Base-by-base conservation (phyloP, 352 stramenopile genomes). In the Pythium volutum region DNA sequence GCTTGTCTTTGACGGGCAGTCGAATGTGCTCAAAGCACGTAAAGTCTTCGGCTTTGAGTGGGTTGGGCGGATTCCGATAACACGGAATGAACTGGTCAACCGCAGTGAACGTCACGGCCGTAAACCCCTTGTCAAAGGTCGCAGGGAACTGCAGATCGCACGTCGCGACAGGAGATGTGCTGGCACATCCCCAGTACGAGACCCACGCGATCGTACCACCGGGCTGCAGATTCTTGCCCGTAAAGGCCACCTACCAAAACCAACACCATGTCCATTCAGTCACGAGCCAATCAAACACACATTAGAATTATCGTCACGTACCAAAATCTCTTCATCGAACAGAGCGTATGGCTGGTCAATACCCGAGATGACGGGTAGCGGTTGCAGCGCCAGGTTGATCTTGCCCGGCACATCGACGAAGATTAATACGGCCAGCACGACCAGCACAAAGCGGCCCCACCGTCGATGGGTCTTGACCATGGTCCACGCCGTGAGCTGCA, bases 21-120 rank as follows among this genome's bases (percentile, higher is more conserved):
- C 76, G 79, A 52, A 92, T 61, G 59, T 77, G 43, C 51, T 86
- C 70, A 55, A 89, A 95, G 54, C 85, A 95, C 29, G 63, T 50
- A 36, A 77, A 92, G 16, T 92, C 79, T 62, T 87, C 79, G 3
- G 72, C 75, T 41, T 91, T 91, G 1, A 92, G 66, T 26, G 79
- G 77, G 47, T 92, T 90, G 14, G 83, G 83, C 10, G 85, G 81
- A 34, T 87, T 77, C 48, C 80, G 83, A 59, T 95, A 95, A 66
- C 85, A 95, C n/a, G 85, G 85, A 26, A 95, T 91, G 55, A 84
- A 95, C 57, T 89, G 85, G 48, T 95, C 85, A 12, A 91, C 70
- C 4, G 81, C 61, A 18, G 66, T 76, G 54, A 95, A 93, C 29
- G 81, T 91, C 18, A 88, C 81, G 20, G 72, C 66, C 14, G 87